Evolutionary conservation across 768 basidiomycete genomes (phyloP), one percentile per base, ranked within the genome.

Genomic region (Pulveroboletus ravenelii): DNA sequence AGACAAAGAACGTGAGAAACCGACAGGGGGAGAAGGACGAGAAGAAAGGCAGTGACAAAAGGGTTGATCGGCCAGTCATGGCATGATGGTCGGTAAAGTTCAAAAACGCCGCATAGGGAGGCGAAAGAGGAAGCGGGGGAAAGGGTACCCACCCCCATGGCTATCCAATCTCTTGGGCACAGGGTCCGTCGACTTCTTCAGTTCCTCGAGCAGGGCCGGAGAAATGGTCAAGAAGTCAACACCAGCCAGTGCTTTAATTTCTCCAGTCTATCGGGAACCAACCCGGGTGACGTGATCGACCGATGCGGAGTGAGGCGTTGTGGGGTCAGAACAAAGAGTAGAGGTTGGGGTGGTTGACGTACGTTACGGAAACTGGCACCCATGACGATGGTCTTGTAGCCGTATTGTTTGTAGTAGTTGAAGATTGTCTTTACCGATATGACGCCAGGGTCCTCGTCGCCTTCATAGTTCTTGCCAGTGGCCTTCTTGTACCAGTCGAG

Each of bases 331-430:
- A 17, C 18, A 47, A 47, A 29, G 20, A 27, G 37, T 14, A 49
- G 25, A 14, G 12, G 18, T 27, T 37, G 29, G 35, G 12, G 20
- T 32, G 10, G 42, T 45, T 15, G 3, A 75, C 87, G 51, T 60
- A 93, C 86, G 78, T 97, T 98, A 68, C 96, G 89, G 93, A 99
- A 97, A 30, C 93, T 95, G 52, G 96, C 96, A 67, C 95, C 96
- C 96, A 98, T 97, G 70, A 98, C 95, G 72, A 99, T 97, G 61
- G 96, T 99, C 65, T 93, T 91, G 82, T 99, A 98, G 53, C 81
- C 80, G 74, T 98, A 82, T 69, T 96, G 93, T 81, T 97, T 98
- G 84, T 99, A 99, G 73, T 93, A 98, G 79, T 95, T 90, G 84
- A 87, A 99, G 77, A 99, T 99, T 74, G 80, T 88, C 78, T 90